Evolutionary conservation across 2,329 filamentous ascomycete genomes (phyloP).

Genomic region (Paraphoma chrysanthemicola): DNA sequence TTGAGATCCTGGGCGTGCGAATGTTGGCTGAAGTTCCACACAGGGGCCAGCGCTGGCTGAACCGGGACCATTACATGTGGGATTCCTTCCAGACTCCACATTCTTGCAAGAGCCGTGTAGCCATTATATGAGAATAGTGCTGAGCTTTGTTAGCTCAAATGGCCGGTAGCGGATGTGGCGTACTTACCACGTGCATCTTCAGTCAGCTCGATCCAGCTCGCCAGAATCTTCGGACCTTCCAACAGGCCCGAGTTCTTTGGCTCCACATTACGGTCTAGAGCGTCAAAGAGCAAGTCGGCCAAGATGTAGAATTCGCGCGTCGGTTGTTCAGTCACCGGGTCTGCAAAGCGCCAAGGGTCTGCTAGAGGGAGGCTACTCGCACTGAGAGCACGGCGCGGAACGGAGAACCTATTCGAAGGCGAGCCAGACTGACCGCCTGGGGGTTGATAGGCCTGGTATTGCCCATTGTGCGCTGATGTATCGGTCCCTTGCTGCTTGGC

Average conservation of each 20-base stretch:
- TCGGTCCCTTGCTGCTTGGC: slow-evolving; percentile 16
- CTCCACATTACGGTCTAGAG: slow-evolving; percentile 41
- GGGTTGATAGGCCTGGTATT: slow-evolving; percentile 41
- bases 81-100: slow-evolving; percentile 43
- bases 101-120: slow-evolving; percentile 37
- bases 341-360: slow-evolving; percentile 46
- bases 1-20: slow-evolving; percentile 31
- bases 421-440: slow-evolving; percentile 17
- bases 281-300: slow-evolving; percentile 44
- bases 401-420: slow-evolving; percentile 28
- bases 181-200: slow-evolving; percentile 39
- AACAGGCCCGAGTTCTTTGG: slow-evolving; percentile 44
- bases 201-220: slow-evolving; percentile 37
- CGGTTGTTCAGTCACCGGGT: slow-evolving; percentile 39
- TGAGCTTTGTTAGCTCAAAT: slow-evolving; percentile 4
- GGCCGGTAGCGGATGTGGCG: background rate
- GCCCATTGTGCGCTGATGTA: slow-evolving; percentile 9
- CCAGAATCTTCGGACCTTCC: slow-evolving; percentile 42
- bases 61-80: slow-evolving; percentile 45
- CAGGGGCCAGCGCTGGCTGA: slow-evolving; percentile 31
- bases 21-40: slow-evolving; percentile 38
- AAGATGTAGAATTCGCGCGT: slow-evolving; percentile 46
- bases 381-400: slow-evolving; percentile 39
- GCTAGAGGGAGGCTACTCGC: slow-evolving; percentile 33
- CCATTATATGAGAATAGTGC: slow-evolving; percentile 37